Evolutionary conservation across 2,329 filamentous ascomycete species (phyloP).

Genomic region (Cladobotryum protrusum): DNA sequence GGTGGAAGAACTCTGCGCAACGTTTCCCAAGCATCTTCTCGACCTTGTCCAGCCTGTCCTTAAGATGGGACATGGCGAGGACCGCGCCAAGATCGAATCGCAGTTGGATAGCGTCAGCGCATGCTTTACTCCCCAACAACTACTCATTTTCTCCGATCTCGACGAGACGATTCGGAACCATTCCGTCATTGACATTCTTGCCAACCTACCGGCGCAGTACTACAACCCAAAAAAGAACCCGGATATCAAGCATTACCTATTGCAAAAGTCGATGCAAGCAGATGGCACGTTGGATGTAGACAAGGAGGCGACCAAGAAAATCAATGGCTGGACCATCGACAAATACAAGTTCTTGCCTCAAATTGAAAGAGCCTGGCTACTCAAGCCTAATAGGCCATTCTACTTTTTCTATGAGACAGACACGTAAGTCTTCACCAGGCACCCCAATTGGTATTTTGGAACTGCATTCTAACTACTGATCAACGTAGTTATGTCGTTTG

Average conservation of each 20-base stretch:
- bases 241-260: constrained; percentile 34
- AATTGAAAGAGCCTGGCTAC: constrained; percentile 43
- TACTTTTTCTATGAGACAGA: constrained; percentile 53
- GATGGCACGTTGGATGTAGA: constrained; percentile 28
- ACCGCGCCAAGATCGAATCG: constrained; percentile 26
- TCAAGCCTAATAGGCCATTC: constrained; percentile 43
- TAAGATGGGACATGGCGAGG: constrained; percentile 28
- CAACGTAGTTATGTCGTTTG: constrained; percentile 10
- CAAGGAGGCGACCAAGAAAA: constrained; percentile 24
- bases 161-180: constrained; percentile 39
- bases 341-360: constrained; percentile 54
- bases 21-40: constrained; percentile 27
- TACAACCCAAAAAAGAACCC: constrained; percentile 26
- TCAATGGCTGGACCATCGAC: constrained; percentile 46
- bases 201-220: constrained; percentile 37
- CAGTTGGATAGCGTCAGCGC: constrained; percentile 48
- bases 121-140: constrained; percentile 35
- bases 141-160: constrained; percentile 47
- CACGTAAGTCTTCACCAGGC: constrained; percentile 32
- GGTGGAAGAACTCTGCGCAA: constrained; percentile 24
- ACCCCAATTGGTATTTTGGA: not conserved
- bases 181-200: constrained; percentile 39
- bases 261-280: constrained; percentile 29
- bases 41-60: constrained; percentile 27
- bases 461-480: too few relatives aligned